phyloP scores from a whole-genome alignment of 2,329 filamentous ascomycete species.

The Aureobasidium sp. region DNA sequence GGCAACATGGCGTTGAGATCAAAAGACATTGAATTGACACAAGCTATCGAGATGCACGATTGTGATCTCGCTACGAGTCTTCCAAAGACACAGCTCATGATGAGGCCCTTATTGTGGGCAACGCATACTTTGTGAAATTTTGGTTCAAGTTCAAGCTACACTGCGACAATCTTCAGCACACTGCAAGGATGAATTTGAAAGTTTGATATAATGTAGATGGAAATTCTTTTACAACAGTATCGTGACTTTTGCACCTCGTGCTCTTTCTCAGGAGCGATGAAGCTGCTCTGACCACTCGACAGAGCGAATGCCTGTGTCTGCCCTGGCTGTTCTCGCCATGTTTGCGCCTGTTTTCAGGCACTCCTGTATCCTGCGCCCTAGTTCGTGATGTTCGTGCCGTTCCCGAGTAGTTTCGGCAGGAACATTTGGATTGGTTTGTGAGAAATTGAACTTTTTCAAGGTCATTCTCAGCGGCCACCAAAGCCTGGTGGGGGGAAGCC shows the following conservation, averaged over 20 bases:
- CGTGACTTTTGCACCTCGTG: constrained; percentile 5
- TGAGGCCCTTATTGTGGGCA: too few relatives aligned
- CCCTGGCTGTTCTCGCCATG: not conserved
- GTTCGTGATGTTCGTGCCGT: not conserved
- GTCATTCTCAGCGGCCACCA: constrained; percentile 3
- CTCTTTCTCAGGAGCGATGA: not conserved
- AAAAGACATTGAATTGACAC: too few relatives aligned
- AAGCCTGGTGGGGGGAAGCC: constrained; percentile 11
- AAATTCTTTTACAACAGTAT: not conserved
- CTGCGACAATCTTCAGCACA: too few relatives aligned
- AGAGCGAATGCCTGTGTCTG: not conserved
- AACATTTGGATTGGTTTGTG: not conserved
- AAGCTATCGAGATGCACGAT: too few relatives aligned
- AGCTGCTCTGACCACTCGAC: not conserved
- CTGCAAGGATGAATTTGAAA: not conserved
- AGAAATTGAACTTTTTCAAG: not conserved
- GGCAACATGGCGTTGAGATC: too few relatives aligned
- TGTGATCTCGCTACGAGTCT: too few relatives aligned
- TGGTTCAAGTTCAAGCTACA: too few relatives aligned
- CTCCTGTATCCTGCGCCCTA: not conserved
- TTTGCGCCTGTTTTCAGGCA: not conserved
- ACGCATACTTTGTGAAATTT: too few relatives aligned
- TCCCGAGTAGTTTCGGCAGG: not conserved
- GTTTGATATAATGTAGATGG: not conserved
- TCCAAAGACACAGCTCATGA: too few relatives aligned